Conservation (phyloP, 306 rosid genomes). For the Sicyos edulis region DNA sequence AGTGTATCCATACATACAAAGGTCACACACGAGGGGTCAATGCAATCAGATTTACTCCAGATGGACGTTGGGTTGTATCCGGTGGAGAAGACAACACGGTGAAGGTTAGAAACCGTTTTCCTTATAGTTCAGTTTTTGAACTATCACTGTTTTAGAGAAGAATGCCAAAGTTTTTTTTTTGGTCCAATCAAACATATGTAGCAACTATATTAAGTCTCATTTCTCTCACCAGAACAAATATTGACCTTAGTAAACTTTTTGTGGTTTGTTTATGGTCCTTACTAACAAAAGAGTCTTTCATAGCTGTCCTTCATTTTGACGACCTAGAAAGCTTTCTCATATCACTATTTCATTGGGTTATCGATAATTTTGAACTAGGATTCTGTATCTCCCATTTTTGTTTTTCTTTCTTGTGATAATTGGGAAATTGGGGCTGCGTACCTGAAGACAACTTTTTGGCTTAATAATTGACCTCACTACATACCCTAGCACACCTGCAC, state of each 20-base stretch:
- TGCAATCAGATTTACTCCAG: slow-evolving; percentile 97
- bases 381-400: background rate
- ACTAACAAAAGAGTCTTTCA: background rate
- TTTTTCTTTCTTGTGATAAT: too few species aligned
- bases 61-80: slow-evolving; percentile 99
- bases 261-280: background rate
- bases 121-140: background rate
- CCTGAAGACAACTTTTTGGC: too few species aligned
- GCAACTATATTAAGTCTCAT: background rate
- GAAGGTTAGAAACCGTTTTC: slow-evolving; percentile 55
- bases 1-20: slow-evolving; percentile 97
- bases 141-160: background rate
- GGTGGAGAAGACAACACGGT: slow-evolving; percentile 99
- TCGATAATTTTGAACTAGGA: background rate
- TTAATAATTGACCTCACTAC: too few species aligned
- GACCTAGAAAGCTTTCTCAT: background rate
- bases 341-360: background rate
- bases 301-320: background rate
- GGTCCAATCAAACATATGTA: slow-evolving; percentile 2
- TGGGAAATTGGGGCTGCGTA: too few species aligned
- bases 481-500: too few species aligned
- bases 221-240: background rate
- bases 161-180: background rate
- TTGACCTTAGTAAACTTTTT: background rate
- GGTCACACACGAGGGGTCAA: slow-evolving; percentile 99